Evolutionary conservation across 345 rosid genomes (phyloP).

Genomic region (Fremontodendron californicum): DNA sequence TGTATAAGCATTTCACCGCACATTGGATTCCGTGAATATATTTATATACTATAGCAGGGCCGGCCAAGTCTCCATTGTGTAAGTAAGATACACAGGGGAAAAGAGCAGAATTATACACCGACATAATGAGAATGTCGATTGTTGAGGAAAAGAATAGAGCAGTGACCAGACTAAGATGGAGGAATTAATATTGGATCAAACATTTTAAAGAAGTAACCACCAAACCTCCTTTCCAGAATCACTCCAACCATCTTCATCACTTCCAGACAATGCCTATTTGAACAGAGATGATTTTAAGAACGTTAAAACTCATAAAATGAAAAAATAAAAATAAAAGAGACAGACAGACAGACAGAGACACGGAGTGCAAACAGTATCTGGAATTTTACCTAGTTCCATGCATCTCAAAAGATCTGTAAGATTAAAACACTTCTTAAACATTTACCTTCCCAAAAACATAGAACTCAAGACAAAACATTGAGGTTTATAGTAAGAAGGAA

Average conservation of each 20-base stretch:
- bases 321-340: background rate
- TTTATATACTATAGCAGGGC: too few relatives aligned
- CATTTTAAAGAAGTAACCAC: background rate
- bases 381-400: too few relatives aligned
- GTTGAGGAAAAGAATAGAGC: constrained; percentile 12
- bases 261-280: constrained; percentile 82
- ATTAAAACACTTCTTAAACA: background rate
- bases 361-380: constrained; percentile 25
- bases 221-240: constrained; percentile 64
- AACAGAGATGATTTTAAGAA: constrained; percentile 7
- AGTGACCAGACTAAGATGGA: background rate
- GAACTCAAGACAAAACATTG: background rate
- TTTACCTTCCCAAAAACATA: background rate
- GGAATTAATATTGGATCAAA: constrained; percentile 1
- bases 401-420: too few relatives aligned
- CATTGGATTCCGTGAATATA: background rate
- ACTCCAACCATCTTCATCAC: constrained; percentile 93
- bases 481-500: background rate
- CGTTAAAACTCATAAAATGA: background rate
- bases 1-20: background rate
- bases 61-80: constrained; percentile 5
- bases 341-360: background rate
- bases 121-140: background rate
- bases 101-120: constrained; percentile 8
- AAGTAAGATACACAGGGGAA: background rate